Evolutionary conservation across 164 flowering plant genomes (phyloP).

Genomic region (Vitis amurensis): DNA sequence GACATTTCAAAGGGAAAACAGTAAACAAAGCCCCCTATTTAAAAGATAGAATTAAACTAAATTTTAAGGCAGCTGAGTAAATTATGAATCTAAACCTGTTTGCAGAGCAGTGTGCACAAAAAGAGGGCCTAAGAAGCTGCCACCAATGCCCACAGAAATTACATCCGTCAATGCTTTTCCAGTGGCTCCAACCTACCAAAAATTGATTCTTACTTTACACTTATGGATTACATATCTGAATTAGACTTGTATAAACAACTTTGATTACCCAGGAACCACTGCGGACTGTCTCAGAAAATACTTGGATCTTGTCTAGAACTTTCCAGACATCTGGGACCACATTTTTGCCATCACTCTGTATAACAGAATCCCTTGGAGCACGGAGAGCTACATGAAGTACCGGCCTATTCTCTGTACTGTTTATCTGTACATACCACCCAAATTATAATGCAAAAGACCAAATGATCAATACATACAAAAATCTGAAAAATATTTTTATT

Average conservation of each 20-base stretch:
- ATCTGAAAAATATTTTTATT: too few species aligned
- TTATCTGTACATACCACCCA: constrained; percentile 50
- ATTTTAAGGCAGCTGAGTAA: neutral
- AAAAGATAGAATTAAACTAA: neutral
- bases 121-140: constrained; percentile 93
- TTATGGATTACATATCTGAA: constrained; percentile 4
- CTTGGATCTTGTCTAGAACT: constrained; percentile 84
- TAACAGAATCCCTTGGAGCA: constrained; percentile 74
- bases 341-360: constrained; percentile 80
- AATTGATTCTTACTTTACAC: constrained; percentile 1
- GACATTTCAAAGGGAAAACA: neutral
- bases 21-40: neutral
- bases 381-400: constrained; percentile 98
- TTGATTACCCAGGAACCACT: constrained; percentile 88
- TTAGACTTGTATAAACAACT: neutral
- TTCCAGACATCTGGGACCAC: constrained; percentile 96
- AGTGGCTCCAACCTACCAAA: constrained; percentile 83
- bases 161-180: constrained; percentile 84
- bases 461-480: too few species aligned
- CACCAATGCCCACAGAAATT: constrained; percentile 87
- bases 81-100: constrained; percentile 50
- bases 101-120: constrained; percentile 99
- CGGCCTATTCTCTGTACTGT: constrained; percentile 86
- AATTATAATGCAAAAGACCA: neutral
- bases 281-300: constrained; percentile 81